These are phyloP conservation scores for Nannochloropsis granulata DNA, from an alignment of 108 stramenopile species.

Conservation along the genomic window DNA sequence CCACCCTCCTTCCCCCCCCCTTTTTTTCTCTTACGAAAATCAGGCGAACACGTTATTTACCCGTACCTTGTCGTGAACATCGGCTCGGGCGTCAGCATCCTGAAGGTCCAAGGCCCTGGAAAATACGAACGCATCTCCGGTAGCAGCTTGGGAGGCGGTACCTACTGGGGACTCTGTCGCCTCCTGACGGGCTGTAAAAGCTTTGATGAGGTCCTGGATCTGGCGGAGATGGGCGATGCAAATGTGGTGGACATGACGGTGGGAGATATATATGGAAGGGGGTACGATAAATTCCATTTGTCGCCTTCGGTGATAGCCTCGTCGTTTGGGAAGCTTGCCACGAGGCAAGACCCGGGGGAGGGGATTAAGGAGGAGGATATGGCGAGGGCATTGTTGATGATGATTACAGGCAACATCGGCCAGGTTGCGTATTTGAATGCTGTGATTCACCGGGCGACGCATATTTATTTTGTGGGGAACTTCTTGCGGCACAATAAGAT, in stretches of 20 bases:
- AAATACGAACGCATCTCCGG: constrained; percentile 90
- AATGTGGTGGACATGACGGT: constrained; percentile 72
- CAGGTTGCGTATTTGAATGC: constrained; percentile 92
- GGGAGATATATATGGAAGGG: constrained; percentile 93
- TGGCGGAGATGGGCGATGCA: constrained; percentile 78
- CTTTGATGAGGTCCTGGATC: constrained; percentile 73
- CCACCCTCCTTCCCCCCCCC: not conserved
- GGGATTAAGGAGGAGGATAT: constrained; percentile 63
- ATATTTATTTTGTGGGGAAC: constrained; percentile 92
- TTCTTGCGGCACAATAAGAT: constrained; percentile 85
- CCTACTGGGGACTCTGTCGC: constrained; percentile 95
- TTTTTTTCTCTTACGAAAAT: too few species aligned
- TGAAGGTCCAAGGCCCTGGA: constrained; percentile 70
- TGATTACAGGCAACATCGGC: constrained; percentile 97
- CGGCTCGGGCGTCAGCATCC: constrained; percentile 87
- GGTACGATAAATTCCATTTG: constrained; percentile 75
- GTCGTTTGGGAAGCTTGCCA: constrained; percentile 92
- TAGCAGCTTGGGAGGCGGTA: constrained; percentile 94
- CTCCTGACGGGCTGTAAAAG: constrained; percentile 70
- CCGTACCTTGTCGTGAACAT: constrained; percentile 91
- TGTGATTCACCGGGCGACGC: constrained; percentile 53
- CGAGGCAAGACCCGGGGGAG: constrained; percentile 34
- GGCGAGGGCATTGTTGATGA: constrained; percentile 77
- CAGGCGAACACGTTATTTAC: constrained; percentile 12
- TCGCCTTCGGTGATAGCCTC: constrained; percentile 72